Evolutionary conservation across 805 yeast species (phyloP).

Genomic region (Ogataea angusta): DNA sequence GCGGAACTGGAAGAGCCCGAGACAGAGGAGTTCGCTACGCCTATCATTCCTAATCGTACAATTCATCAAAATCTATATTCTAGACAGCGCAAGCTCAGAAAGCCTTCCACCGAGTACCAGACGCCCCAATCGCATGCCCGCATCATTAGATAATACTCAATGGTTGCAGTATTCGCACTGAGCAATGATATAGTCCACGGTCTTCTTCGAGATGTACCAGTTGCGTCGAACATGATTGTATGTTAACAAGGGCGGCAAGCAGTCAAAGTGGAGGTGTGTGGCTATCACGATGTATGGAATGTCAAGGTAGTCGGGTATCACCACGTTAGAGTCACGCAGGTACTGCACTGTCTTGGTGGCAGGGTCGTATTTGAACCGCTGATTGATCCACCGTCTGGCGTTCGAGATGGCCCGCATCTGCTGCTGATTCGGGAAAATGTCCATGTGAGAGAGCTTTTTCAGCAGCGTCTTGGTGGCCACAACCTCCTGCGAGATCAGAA

Average conservation of each 20-base stretch:
- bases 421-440: slow-evolving; percentile 26
- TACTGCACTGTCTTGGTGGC: slow-evolving; percentile 23
- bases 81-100: slow-evolving; percentile 13
- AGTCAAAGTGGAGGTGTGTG: slow-evolving; percentile 27
- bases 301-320: slow-evolving; percentile 30
- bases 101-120: slow-evolving; percentile 13
- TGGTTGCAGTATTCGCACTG: slow-evolving; percentile 22
- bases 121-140: slow-evolving; percentile 22
- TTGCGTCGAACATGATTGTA: slow-evolving; percentile 28
- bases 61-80: slow-evolving; percentile 13
- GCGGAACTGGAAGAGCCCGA: slow-evolving; percentile 7
- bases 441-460: slow-evolving; percentile 22
- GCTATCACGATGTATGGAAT: slow-evolving; percentile 31
- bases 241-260: slow-evolving; percentile 20
- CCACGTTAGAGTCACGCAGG: slow-evolving; percentile 27
- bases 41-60: slow-evolving; percentile 20
- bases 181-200: slow-evolving; percentile 26
- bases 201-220: slow-evolving; percentile 31
- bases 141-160: slow-evolving; percentile 18
- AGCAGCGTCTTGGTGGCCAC: slow-evolving; percentile 29
- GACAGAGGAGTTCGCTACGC: slow-evolving; percentile 17
- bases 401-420: slow-evolving; percentile 32
- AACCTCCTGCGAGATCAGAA: slow-evolving; percentile 24
- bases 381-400: slow-evolving; percentile 34
- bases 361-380: slow-evolving; percentile 26